Evolutionary conservation across 2,329 filamentous ascomycete species (phyloP).

Genomic region (Colletotrichum chrysophilum): DNA sequence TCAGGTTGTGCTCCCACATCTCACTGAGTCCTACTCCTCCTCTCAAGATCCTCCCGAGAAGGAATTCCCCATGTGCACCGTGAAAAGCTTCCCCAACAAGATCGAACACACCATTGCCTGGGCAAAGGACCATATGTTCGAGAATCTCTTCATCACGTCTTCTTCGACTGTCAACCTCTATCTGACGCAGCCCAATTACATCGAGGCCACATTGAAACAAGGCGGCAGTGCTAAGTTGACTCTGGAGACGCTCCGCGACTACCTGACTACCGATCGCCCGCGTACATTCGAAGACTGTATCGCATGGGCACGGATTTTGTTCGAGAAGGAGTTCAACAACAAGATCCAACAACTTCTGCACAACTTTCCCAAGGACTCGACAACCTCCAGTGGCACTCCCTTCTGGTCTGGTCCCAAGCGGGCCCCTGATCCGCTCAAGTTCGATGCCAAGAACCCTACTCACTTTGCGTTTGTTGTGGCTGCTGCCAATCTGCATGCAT

Average conservation of each 20-base stretch:
- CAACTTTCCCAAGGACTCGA: conserved; percentile 96
- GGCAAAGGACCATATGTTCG: conserved; percentile 90
- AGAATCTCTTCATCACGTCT: conserved; percentile 90
- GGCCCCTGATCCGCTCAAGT: conserved; percentile 89
- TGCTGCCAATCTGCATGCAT: conserved; percentile 91
- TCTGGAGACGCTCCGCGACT: conserved; percentile 87
- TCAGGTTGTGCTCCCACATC: conserved; percentile 87
- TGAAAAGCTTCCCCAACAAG: conserved; percentile 95
- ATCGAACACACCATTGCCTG: conserved; percentile 99
- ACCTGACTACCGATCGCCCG: conserved; percentile 89
- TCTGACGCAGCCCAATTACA: conserved; percentile 87
- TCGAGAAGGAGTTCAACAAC: conserved; percentile 97
- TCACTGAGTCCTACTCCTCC: conserved; percentile 94
- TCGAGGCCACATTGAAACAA: conserved; percentile 87
- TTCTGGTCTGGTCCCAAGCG: conserved; percentile 99
- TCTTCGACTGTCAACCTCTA: conserved; percentile 95
- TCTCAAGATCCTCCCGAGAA: conserved; percentile 98
- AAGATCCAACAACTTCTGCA: conserved; percentile 93
- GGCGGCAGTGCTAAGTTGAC: conserved; percentile 95
- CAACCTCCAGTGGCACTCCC: conserved; percentile 83
- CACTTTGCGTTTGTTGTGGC: conserved; percentile 89
- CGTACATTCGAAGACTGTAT: conserved; percentile 95
- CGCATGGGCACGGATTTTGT: conserved; percentile 90
- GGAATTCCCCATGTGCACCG: conserved; percentile 98
- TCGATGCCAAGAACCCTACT: conserved; percentile 82